Evolutionary conservation across 2,329 filamentous ascomycete genomes (phyloP).

Genomic region (Scortechinia acanthostroma): DNA sequence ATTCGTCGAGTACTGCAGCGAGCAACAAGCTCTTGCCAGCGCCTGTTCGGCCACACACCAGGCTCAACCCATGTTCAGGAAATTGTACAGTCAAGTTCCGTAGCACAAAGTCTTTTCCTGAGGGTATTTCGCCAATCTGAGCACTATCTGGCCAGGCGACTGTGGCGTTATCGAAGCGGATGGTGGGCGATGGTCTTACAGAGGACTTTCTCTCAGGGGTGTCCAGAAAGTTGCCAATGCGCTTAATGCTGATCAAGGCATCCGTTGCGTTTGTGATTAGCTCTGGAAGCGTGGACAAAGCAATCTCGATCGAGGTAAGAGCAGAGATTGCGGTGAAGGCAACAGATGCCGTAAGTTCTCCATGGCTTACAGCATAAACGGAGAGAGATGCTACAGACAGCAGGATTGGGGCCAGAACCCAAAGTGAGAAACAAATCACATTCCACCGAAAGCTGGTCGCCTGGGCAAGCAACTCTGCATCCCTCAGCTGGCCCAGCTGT

Average conservation of each 20-base stretch:
- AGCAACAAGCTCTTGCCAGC: not conserved
- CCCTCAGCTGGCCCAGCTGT: conserved; percentile 20
- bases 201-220: not conserved
- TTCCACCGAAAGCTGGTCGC: conserved; percentile 19
- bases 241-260: not conserved
- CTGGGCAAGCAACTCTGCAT: conserved; percentile 22
- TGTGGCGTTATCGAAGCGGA: not conserved
- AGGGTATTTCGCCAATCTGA: not conserved
- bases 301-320: not conserved
- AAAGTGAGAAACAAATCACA: conserved; percentile 13
- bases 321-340: not conserved
- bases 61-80: no score
- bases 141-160: conserved; percentile 1
- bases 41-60: not conserved
- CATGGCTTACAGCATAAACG: not conserved
- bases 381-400: not conserved
- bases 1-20: not conserved
- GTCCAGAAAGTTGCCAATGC: not conserved
- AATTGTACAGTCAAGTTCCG: no score
- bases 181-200: not conserved
- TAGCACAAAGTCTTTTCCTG: not conserved
- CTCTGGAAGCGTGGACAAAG: not conserved
- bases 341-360: not conserved
- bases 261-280: not conserved
- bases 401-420: not conserved